Evolutionary conservation across 768 basidiomycete species (phyloP), one percentile per base, ranked within the genome.

Genomic region (Dendrothele bispora): DNA sequence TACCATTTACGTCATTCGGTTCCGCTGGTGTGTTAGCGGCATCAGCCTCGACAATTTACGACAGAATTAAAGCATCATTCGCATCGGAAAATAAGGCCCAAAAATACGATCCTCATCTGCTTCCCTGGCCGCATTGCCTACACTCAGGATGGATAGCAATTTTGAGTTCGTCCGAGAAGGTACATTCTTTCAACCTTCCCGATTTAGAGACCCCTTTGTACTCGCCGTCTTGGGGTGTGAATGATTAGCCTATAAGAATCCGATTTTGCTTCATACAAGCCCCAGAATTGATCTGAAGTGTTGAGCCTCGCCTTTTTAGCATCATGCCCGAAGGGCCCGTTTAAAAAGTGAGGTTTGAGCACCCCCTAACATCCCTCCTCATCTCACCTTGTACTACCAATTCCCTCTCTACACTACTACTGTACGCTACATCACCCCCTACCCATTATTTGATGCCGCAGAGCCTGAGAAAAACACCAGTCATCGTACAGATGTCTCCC

Each of bases 131-230:
- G 38, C 46, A 20, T 39, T 47, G 24, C 28, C 6, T 17, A 32
- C 46, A 37, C n/a, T 24, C 38, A 47, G 46, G 30, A 25, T 39
- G 27, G 38, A 21, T 47, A 25, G 32, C 38, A 10, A 24, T 36
- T 29, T 27, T 39, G 26, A 24, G 27, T 10, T 26, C 26, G 38
- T 38, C 46, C 25, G 14, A 47, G 22, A 47, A 30, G 21, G 38
- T 38, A 17, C 28, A 30, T 46, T 39, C 46, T 47, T 47, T 47
- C 46, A 47, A 47, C 38, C 28, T 47, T 47, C 46, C 46, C 46
- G 46, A 47, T 47, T 39, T 47, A 39, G 46, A 38, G 12, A 12
- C 29, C 39, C 46, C 46, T 47, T 47, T 47, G 46, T 47, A 47
- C 29, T 47, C 39, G 30, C n/a, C 22, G 22, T 38, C 24, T 25